These are phyloP conservation scores for Tricholoma terreum DNA, from an alignment of 768 basidiomycete genomes.

Conservation along the genomic window DNA sequence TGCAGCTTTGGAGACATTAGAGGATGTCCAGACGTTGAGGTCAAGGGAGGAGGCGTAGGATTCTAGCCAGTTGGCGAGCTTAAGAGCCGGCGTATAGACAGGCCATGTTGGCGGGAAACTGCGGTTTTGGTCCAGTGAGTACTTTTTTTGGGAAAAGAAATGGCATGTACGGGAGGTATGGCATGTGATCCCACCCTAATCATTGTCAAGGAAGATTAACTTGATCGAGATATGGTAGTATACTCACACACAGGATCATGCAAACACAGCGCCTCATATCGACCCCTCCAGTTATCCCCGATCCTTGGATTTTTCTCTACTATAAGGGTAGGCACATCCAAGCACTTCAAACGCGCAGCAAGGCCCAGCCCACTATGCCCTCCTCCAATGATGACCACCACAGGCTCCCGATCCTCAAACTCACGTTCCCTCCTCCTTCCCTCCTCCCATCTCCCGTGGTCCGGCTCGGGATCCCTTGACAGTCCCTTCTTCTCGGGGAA, in stretches of 20 bases:
- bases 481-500: constrained; percentile 49
- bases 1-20: constrained; percentile 32
- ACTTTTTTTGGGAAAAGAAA: background rate
- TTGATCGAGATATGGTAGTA: background rate
- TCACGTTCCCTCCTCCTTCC: constrained; percentile 39
- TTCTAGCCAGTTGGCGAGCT: constrained; percentile 70
- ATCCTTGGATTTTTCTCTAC: constrained; percentile 58
- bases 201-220: no score
- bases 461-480: constrained; percentile 37
- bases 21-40: constrained; percentile 60
- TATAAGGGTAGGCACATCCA: constrained; percentile 47
- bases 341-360: constrained; percentile 53
- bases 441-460: constrained; percentile 56
- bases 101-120: constrained; percentile 64
- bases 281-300: constrained; percentile 61
- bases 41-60: constrained; percentile 58
- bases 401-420: constrained; percentile 38
- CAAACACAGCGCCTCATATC: constrained; percentile 64
- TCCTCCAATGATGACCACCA: constrained; percentile 60
- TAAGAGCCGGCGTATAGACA: constrained; percentile 52
- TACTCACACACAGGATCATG: constrained; percentile 66
- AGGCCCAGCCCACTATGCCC: constrained; percentile 65
- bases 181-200: constrained; percentile 53
- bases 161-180: constrained; percentile 53
- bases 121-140: background rate